These are phyloP conservation scores for Porodaedalea pini DNA, from an alignment of 1,284 basidiomycete genomes.

Conservation along the genomic window DNA sequence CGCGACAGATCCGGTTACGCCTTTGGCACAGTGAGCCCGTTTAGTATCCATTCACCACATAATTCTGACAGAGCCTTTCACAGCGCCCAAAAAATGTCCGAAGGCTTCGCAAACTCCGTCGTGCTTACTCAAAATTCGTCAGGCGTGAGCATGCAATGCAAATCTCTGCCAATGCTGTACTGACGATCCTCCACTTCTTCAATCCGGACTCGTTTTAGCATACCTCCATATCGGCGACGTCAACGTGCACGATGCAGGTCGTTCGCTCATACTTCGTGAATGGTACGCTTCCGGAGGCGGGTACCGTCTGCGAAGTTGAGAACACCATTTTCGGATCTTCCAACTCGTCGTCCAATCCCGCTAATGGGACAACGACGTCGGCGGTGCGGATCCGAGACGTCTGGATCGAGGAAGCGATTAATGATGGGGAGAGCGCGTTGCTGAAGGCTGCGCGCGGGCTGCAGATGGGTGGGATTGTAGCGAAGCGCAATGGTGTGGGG, in stretches of 20 bases:
- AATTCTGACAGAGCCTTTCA: neutral
- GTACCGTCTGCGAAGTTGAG: conserved; percentile 12
- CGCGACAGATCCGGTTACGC: conserved; percentile 23
- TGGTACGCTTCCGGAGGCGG: conserved; percentile 9
- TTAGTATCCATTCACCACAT: neutral
- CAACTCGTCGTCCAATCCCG: too few relatives aligned
- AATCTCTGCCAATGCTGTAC: too few relatives aligned
- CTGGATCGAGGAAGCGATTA: too few relatives aligned
- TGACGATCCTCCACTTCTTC: too few relatives aligned
- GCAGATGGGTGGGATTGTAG: too few relatives aligned
- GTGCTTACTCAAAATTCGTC: conserved; percentile 22
- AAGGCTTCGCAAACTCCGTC: conserved; percentile 19
- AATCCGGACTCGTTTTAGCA: too few relatives aligned
- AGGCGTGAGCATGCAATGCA: conserved; percentile 1
- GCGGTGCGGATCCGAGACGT: too few relatives aligned
- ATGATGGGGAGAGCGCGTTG: too few relatives aligned
- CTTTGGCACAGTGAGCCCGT: conserved; percentile 17
- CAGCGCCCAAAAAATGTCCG: conserved; percentile 23
- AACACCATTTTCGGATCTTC: conserved; percentile 3
- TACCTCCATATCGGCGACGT: conserved; percentile 14
- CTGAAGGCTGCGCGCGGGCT: too few relatives aligned
- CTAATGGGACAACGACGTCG: too few relatives aligned
- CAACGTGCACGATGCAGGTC: conserved; percentile 13
- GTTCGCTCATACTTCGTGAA: conserved; percentile 18
- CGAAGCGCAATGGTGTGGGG: too few relatives aligned